Evolutionary conservation across 352 stramenopile species (phyloP), one percentile per base, ranked within the genome.

Genomic region (Phytopythium sindhum): DNA sequence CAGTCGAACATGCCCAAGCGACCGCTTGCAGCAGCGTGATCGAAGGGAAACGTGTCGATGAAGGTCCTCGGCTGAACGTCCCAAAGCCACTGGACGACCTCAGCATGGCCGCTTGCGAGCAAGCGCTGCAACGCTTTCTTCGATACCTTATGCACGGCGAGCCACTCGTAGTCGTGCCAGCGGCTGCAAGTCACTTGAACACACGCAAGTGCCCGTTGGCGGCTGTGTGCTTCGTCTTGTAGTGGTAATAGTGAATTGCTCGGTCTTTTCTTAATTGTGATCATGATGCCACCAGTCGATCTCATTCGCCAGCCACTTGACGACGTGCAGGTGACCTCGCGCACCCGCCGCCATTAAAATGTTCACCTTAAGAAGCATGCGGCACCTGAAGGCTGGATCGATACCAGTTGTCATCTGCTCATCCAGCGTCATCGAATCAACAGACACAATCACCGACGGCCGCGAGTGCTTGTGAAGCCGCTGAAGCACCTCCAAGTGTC

Each of bases 391-490:
- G 4, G 23, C 41, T 17, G 41, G 41, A 21, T 47, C 41, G 19
- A 47, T 35, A 8, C 8, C 31, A 8, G 8, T 8, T 35, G 31
- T 35, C 31, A 3, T 3, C 31, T 8, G 31, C 31, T 35, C 31
- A 8, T 35, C 31, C 4, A 8, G 4, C 31, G 31, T 3, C 31
- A 39, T 39, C 33, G 33, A 15, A 6, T 14, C 33, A 6, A 39
- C 33, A 15, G 33, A 6, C 1, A 39, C 33, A 11, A 2, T 10
- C 14, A 10, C 6, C 3, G 33, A 39, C 33, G 33, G 33, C n/a
- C 21, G 2, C 42, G 19, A 48, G 6, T n/a, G 42, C n/a, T 69
- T 60, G 8, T 71, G 26, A 17, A 71, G 67, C 68, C 68, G 71
- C 23, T 50, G 50, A 26, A 58, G 61, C 29, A 54, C 55, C 48